Evolutionary conservation across 2,329 filamentous ascomycete genomes (phyloP).

Genomic region (Trichoderma afroharzianum): DNA sequence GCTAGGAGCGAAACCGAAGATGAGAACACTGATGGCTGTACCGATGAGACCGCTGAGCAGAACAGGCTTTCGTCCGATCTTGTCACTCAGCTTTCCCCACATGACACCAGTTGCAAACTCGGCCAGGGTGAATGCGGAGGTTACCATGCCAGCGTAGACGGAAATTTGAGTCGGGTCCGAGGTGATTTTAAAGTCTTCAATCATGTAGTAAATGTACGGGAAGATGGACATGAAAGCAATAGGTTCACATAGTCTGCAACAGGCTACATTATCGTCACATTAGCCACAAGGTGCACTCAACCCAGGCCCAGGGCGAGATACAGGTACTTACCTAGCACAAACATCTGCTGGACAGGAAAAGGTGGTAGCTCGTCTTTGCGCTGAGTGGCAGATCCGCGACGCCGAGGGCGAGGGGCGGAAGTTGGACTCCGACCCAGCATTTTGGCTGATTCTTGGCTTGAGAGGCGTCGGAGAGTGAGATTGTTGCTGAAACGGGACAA

Average conservation of each 20-base stretch:
- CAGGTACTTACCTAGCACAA: conserved; percentile 47
- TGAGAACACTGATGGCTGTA: conserved; percentile 86
- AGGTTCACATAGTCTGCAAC: conserved; percentile 95
- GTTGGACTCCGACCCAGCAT: conserved; percentile 29
- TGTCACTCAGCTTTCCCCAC: conserved; percentile 91
- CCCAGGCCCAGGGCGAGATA: neutral
- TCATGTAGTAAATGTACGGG: conserved; percentile 98
- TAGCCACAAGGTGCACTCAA: neutral
- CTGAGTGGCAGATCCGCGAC: conserved; percentile 23
- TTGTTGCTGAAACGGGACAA: neutral
- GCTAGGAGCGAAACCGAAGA: conserved; percentile 86
- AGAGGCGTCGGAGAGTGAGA: neutral
- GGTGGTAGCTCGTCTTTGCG: conserved; percentile 27
- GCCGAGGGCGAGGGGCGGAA: conserved; percentile 24
- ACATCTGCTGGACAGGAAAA: conserved; percentile 46
- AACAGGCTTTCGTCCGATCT: conserved; percentile 87
- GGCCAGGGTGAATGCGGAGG: conserved; percentile 90
- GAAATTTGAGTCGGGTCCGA: conserved; percentile 76
- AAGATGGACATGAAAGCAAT: conserved; percentile 99
- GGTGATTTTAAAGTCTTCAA: conserved; percentile 83
- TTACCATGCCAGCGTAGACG: conserved; percentile 92
- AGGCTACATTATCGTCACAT: conserved; percentile 48
- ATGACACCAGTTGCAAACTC: conserved; percentile 90
- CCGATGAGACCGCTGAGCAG: conserved; percentile 85
- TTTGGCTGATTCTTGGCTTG: neutral